phyloP scores from a whole-genome alignment of 139 green algal genomes.

The Nannochloris sp. region DNA sequence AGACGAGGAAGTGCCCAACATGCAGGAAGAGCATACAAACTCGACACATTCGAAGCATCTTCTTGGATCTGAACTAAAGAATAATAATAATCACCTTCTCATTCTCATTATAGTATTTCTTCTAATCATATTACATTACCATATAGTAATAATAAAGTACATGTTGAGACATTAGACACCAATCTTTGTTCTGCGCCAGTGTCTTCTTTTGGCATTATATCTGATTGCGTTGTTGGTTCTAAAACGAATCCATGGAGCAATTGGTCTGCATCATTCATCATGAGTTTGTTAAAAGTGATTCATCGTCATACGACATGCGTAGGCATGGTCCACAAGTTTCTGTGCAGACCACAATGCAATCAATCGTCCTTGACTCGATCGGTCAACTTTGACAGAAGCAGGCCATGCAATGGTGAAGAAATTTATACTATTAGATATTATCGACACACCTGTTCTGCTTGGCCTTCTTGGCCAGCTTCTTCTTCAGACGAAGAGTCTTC shows the following conservation, averaged over 20 bases:
- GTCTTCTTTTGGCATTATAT: conserved; percentile 92
- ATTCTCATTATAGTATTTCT: background rate
- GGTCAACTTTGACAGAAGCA: too few species aligned
- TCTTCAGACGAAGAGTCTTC: conserved; percentile 86
- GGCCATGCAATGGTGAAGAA: too few species aligned
- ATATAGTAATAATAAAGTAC: background rate
- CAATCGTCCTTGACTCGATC: too few species aligned
- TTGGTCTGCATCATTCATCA: conserved; percentile 44
- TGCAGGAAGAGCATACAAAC: conserved; percentile 35
- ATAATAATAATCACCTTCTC: too few species aligned
- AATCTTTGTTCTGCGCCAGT: conserved; percentile 94
- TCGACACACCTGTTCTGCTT: conserved; percentile 76
- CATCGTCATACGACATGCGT: background rate
- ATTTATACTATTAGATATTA: background rate
- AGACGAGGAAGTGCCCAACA: conserved; percentile 50
- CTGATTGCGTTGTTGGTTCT: conserved; percentile 89
- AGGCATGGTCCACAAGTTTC: too few species aligned
- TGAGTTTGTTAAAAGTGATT: background rate
- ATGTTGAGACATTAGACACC: conserved; percentile 44
- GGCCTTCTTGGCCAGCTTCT: conserved; percentile 88
- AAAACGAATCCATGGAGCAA: conserved; percentile 94
- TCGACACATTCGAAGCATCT: conserved; percentile 32
- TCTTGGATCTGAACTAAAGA: conserved; percentile 12
- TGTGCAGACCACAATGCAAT: too few species aligned
- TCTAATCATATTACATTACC: background rate